A percentile compares a stretch with the other conserved stretches of the same genome.
Conservation (phyloP, 345 rosid genomes). For the Trapa bicornis region DNA sequence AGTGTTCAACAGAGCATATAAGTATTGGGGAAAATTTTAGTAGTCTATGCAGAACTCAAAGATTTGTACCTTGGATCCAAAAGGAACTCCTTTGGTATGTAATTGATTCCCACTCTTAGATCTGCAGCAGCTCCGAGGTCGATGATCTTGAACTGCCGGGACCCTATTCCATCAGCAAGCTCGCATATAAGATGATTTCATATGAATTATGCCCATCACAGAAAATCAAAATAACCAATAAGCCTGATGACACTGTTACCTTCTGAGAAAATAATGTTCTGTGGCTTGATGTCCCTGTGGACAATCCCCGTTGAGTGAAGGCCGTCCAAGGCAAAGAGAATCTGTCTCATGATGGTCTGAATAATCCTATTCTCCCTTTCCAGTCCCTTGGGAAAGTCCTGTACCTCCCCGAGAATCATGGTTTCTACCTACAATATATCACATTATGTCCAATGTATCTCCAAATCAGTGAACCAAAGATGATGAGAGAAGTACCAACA, state of each 20-base stretch:
- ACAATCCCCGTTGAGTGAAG: constrained; percentile 97
- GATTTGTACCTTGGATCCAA: constrained; percentile 76
- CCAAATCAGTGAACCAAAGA: background rate
- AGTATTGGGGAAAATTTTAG: background rate
- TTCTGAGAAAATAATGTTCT: constrained; percentile 86
- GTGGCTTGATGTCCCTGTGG: constrained; percentile 91
- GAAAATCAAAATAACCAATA: background rate
- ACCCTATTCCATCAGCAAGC: constrained; percentile 34
- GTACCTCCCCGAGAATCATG: constrained; percentile 66
- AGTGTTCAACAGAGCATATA: background rate
- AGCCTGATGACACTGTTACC: constrained; percentile 30
- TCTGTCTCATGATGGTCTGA: constrained; percentile 77
- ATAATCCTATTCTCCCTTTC: constrained; percentile 82
- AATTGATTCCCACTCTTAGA: constrained; percentile 90
- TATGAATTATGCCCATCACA: background rate
- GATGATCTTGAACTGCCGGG: constrained; percentile 80
- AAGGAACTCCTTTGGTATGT: constrained; percentile 92
- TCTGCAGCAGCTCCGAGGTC: constrained; percentile 99
- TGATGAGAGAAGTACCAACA: constrained; percentile 37
- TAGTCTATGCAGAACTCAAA: background rate
- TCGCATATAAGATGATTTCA: background rate
- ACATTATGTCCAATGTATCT: background rate
- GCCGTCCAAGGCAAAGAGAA: constrained; percentile 87
- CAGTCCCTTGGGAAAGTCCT: constrained; percentile 63
- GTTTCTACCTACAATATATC: constrained; percentile 62